A percentile compares a stretch with the other conserved stretches of the same genome.
phyloP scores from a whole-genome alignment of 208 protist genomes.

The Acanthamoeba divionensis region DNA sequence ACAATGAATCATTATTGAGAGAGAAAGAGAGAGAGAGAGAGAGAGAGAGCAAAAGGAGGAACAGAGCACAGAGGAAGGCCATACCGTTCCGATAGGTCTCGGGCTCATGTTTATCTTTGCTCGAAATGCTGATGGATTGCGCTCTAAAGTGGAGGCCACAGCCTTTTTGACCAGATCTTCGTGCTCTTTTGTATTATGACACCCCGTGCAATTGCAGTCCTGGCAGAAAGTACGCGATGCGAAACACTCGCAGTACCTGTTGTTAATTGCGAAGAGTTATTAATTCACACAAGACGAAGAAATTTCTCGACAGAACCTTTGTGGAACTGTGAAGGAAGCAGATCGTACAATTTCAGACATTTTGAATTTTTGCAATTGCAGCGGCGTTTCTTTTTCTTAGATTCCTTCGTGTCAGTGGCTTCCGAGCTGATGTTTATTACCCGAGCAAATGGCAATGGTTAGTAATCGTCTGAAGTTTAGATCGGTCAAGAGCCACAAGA shows the following conservation, averaged over 20 bases:
- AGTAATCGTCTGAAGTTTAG: too few relatives aligned
- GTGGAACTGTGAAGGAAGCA: not conserved
- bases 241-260: conserved; percentile 72
- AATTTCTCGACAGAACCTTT: not conserved
- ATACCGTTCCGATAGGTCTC: not conserved
- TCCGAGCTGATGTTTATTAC: too few relatives aligned
- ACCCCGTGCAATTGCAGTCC: conserved; percentile 66
- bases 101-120: conserved; percentile 67
- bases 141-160: conserved; percentile 56
- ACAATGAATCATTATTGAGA: too few relatives aligned
- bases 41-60: not conserved
- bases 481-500: too few relatives aligned
- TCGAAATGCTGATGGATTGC: conserved; percentile 70
- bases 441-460: too few relatives aligned
- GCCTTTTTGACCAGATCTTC: conserved; percentile 57
- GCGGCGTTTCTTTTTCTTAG: conserved; percentile 57
- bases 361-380: conserved; percentile 70
- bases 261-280: not conserved
- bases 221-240: conserved; percentile 57
- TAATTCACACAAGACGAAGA: not conserved
- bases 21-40: not conserved
- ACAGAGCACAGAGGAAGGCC: not conserved
- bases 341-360: conserved; percentile 67
- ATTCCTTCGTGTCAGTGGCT: too few relatives aligned
- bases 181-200: conserved; percentile 64